phyloP scores from a whole-genome alignment of 1,284 basidiomycete genomes.

The Phylloboletellus chloephorus region DNA sequence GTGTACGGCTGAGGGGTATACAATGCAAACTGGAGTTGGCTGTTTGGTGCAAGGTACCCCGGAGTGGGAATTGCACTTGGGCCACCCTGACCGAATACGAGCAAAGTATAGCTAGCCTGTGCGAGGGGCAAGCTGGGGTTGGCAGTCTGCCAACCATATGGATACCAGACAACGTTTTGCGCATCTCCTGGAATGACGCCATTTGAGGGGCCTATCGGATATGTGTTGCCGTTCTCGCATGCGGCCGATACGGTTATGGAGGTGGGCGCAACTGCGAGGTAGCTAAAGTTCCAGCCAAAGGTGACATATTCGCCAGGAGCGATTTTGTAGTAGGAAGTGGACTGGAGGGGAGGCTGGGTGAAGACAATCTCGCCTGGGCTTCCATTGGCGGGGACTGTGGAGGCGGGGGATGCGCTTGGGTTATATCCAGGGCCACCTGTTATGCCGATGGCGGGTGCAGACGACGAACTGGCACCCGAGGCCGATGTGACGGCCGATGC shows the following conservation, averaged over 20 bases:
- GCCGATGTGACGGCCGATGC: constrained; percentile 4
- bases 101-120: constrained; percentile 70
- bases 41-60: constrained; percentile 70
- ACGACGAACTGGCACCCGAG: not conserved
- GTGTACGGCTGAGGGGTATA: constrained; percentile 81
- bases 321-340: constrained; percentile 87
- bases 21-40: constrained; percentile 72
- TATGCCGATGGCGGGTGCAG: constrained; percentile 19
- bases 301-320: constrained; percentile 70
- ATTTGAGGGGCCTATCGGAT: constrained; percentile 76
- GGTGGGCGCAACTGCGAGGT: constrained; percentile 61
- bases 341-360: constrained; percentile 75
- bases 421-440: constrained; percentile 24
- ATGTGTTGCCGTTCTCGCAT: constrained; percentile 83
- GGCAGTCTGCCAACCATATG: constrained; percentile 67
- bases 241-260: constrained; percentile 77
- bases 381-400: constrained; percentile 49
- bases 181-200: constrained; percentile 68
- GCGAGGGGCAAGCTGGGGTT: constrained; percentile 66
- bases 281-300: constrained; percentile 89
- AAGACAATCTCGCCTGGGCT: constrained; percentile 65
- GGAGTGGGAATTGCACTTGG: constrained; percentile 50
- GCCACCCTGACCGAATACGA: constrained; percentile 78
- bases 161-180: constrained; percentile 76
- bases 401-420: constrained; percentile 21